Evolutionary conservation across 2,329 filamentous ascomycete genomes (phyloP).

Genomic region (Diaporthe citriasiana): DNA sequence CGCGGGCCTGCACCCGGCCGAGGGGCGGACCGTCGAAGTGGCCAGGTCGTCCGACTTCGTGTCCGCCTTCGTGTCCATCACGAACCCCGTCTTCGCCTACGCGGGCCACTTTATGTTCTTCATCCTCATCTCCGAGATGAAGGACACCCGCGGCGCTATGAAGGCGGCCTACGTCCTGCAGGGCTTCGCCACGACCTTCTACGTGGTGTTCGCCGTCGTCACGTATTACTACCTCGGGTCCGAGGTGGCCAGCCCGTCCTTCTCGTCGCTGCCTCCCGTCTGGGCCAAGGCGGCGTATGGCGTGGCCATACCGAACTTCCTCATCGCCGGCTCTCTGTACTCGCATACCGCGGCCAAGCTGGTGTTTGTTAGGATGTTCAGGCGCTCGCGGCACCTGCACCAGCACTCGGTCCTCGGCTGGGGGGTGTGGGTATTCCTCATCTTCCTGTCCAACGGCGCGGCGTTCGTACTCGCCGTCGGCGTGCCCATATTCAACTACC

Average conservation of each 20-base stretch:
- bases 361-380: conserved; percentile 64
- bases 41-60: conserved; percentile 56
- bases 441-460: conserved; percentile 60
- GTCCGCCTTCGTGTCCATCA: conserved; percentile 61
- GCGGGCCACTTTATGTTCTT: conserved; percentile 69
- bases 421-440: conserved; percentile 61
- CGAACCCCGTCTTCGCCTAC: conserved; percentile 67
- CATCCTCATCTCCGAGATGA: conserved; percentile 67
- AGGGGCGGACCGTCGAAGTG: conserved; percentile 54
- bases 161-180: conserved; percentile 65
- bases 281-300: conserved; percentile 67
- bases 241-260: conserved; percentile 60
- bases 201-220: conserved; percentile 64
- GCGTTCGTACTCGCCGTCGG: conserved; percentile 61
- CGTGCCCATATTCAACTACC: conserved; percentile 67
- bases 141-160: conserved; percentile 63
- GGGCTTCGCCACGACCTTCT: conserved; percentile 63
- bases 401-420: conserved; percentile 62
- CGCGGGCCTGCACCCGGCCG: conserved; percentile 58
- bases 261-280: conserved; percentile 59
- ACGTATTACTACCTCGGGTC: conserved; percentile 65
- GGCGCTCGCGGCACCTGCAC: conserved; percentile 61
- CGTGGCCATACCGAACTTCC: conserved; percentile 63
- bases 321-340: conserved; percentile 64
- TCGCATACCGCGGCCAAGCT: conserved; percentile 66